These are phyloP conservation scores for Aspergillus bridgeri DNA, from an alignment of 495 filamentous ascomycete genomes.

Conservation along the genomic window DNA sequence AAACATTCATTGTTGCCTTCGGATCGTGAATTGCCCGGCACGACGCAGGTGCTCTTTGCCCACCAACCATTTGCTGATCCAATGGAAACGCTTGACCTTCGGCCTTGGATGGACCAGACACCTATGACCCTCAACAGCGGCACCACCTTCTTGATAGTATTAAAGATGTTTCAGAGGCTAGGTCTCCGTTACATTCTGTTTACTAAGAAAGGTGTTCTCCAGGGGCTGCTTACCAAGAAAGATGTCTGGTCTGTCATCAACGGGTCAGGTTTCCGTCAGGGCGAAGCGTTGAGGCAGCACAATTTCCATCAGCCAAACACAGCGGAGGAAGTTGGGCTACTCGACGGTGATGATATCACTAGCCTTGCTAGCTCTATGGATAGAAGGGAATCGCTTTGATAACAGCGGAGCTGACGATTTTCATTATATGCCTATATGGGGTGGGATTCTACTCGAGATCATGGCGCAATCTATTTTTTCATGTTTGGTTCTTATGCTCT, in stretches of 20 bases:
- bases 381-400: constrained; percentile 33
- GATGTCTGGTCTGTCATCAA: constrained; percentile 95
- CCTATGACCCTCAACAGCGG: constrained; percentile 82
- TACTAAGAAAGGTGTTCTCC: constrained; percentile 71
- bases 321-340: constrained; percentile 51
- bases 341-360: constrained; percentile 41
- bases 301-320: constrained; percentile 36
- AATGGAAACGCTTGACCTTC: constrained; percentile 73
- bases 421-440: neutral
- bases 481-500: constrained; percentile 3
- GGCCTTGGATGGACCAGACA: constrained; percentile 98
- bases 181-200: constrained; percentile 90
- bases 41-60: constrained; percentile 78
- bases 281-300: constrained; percentile 30
- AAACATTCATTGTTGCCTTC: constrained; percentile 38
- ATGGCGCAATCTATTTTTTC: constrained; percentile 10
- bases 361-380: constrained; percentile 37
- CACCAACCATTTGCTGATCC: constrained; percentile 81
- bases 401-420: neutral
- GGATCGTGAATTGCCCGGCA: constrained; percentile 56
- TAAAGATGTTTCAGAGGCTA: constrained; percentile 89
- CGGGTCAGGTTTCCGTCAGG: constrained; percentile 61
- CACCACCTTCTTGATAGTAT: constrained; percentile 71
- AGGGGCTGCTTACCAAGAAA: constrained; percentile 93
- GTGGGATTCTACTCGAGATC: neutral